These are phyloP conservation scores for Scutellospora calospora DNA, from an alignment of 371 early-diverging fungal species.

Conservation along the genomic window DNA sequence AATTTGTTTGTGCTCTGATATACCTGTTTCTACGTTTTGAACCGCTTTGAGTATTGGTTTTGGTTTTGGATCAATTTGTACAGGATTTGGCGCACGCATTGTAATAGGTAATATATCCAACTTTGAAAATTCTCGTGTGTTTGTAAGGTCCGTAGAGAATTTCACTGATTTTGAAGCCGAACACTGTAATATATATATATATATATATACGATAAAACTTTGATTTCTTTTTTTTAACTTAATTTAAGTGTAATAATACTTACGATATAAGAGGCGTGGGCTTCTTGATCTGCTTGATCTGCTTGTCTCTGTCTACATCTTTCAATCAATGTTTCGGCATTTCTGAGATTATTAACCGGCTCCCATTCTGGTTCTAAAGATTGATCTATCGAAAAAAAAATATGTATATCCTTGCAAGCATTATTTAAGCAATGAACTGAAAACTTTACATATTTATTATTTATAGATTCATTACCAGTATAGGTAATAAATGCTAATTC, in stretches of 20 bases:
- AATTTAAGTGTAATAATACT: background rate
- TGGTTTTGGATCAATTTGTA: background rate
- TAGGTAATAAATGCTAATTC: background rate
- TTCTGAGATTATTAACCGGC: background rate
- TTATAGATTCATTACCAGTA: background rate
- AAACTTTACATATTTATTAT: background rate
- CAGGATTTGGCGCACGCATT: background rate
- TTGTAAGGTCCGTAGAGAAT: background rate
- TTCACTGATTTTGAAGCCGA: background rate
- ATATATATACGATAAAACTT: background rate
- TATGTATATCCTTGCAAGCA: background rate
- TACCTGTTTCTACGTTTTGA: background rate
- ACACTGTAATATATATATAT: background rate
- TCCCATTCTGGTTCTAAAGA: constrained; percentile 10
- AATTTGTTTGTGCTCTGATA: background rate
- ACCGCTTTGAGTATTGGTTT: background rate
- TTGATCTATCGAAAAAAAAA: background rate
- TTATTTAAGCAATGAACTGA: background rate
- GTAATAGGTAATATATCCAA: background rate
- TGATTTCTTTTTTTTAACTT: background rate
- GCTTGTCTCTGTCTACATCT: background rate
- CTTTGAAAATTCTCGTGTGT: background rate
- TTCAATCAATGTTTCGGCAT: constrained; percentile 2
- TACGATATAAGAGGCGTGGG: no score
- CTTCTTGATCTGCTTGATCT: background rate